Base-by-base conservation (phyloP, 371 early-diverging fungal genomes). In the Cokeromyces recurvatus region DNA sequence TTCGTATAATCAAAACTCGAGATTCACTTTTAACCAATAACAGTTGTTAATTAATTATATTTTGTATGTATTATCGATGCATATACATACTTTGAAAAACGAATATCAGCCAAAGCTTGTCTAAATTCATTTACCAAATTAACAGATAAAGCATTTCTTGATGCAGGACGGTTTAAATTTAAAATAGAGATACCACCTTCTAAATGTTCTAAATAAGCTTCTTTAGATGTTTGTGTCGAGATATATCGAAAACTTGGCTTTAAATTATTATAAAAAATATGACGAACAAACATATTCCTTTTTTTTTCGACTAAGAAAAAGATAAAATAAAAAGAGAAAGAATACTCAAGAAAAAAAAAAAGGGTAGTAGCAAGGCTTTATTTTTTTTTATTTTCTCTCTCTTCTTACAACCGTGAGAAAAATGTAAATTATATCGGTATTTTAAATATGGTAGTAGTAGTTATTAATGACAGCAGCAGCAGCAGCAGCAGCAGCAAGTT, bases 121-220 rank as follows among this genome's bases (percentile, higher is more conserved):
- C 84, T 75, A 57, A 97, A 86, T 55, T 92, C 78, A 6, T 55
- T 49, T 24, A 97, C 71, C 17, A 97, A 71, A 43, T 79, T 77
- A 23, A 82, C 74, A 2, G 95, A 94, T 17, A 97, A 65, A 8
- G 97, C 96, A 63, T 97, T 97, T 64, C 82, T 90, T 10, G 92
- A 87, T 22, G 72, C 66, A 32, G 97, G 94, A 4, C 96, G 81
- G 70, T 94, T 85, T 50, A 97, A 71, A 51, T 84, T 81, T 29
- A 97, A 51, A 9, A 92, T 78, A 20, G 84, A 61, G 46, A 96
- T 93, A 32, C 95, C 97, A 19, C 82, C 85, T 21, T 51, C 42
- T 34, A 87, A 61, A 5, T 68, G 61, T 55, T 86, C 85, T 21
- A 88, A 38, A 56, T 65, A 86, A 44, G 86, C 85, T 47, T 86